phyloP scores from a whole-genome alignment of 768 basidiomycete species.

The Ephemerocybe angulata region DNA sequence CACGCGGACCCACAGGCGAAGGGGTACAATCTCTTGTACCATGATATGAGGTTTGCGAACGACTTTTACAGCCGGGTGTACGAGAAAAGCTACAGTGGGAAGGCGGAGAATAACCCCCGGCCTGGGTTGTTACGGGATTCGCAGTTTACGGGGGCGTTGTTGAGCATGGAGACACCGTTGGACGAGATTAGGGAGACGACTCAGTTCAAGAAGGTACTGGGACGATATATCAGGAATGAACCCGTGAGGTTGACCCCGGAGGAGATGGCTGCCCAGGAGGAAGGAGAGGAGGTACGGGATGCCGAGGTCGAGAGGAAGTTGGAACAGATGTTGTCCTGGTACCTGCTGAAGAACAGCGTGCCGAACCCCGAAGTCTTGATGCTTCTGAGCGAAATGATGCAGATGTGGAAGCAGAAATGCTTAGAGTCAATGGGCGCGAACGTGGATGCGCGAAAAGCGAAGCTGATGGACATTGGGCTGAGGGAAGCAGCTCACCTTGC shows the following conservation, averaged over 20 bases:
- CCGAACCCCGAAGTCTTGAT: constrained; percentile 66
- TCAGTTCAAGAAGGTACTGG: constrained; percentile 41
- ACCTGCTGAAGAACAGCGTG: constrained; percentile 64
- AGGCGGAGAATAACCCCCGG: constrained; percentile 59
- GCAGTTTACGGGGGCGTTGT: constrained; percentile 62
- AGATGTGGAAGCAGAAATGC: constrained; percentile 51
- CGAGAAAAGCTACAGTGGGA: constrained; percentile 71
- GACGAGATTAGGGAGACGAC: constrained; percentile 40
- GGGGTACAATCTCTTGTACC: constrained; percentile 64
- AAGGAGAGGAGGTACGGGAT: background rate
- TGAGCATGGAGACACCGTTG: constrained; percentile 58
- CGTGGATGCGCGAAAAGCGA: constrained; percentile 16
- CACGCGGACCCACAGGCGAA: constrained; percentile 52
- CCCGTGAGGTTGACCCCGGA: constrained; percentile 13
- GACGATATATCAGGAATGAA: constrained; percentile 57
- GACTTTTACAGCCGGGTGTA: constrained; percentile 78
- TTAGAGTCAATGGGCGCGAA: constrained; percentile 3
- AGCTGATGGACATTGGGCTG: constrained; percentile 49
- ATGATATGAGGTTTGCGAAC: constrained; percentile 69
- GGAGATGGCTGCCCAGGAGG: background rate
- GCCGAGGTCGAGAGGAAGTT: background rate
- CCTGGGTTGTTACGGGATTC: constrained; percentile 70
- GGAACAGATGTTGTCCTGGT: constrained; percentile 58
- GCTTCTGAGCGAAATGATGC: constrained; percentile 48
- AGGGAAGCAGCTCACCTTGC: constrained; percentile 84